phyloP scores from a whole-genome alignment of 257 asterid species.

The Ehretia macrophylla region DNA sequence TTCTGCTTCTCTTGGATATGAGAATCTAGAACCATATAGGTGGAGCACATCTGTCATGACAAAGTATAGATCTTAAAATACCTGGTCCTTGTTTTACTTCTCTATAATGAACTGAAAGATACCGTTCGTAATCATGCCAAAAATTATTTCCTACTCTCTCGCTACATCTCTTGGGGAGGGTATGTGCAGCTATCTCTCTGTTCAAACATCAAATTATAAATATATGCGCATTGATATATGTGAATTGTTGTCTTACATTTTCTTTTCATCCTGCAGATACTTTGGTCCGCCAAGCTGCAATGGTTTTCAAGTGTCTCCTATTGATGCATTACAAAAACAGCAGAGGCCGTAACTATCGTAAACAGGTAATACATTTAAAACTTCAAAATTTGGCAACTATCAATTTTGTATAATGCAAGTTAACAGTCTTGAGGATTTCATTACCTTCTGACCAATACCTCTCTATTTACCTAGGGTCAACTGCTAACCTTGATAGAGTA shows the following conservation, averaged over 20 bases:
- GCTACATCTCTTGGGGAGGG: too few relatives aligned
- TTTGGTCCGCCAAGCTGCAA: slow-evolving; percentile 76
- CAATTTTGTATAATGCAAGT: background rate
- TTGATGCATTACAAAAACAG: slow-evolving; percentile 71
- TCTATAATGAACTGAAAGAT: too few relatives aligned
- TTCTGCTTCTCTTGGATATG: too few relatives aligned
- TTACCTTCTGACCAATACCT: slow-evolving; percentile 12
- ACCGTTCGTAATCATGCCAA: too few relatives aligned
- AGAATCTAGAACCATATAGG: too few relatives aligned
- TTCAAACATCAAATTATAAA: too few relatives aligned
- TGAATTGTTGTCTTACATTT: background rate
- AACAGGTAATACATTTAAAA: slow-evolving; percentile 47
- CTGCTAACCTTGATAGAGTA: slow-evolving; percentile 80
- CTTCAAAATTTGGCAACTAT: slow-evolving; percentile 3
- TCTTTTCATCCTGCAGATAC: slow-evolving; percentile 39
- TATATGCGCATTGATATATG: too few relatives aligned
- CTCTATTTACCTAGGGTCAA: slow-evolving; percentile 53
- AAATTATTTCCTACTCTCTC: too few relatives aligned
- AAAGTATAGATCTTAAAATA: too few relatives aligned
- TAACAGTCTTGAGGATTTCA: slow-evolving; percentile 1
- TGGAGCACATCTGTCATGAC: too few relatives aligned
- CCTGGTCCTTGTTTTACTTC: too few relatives aligned
- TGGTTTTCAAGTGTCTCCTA: slow-evolving; percentile 61
- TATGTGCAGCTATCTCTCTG: too few relatives aligned
- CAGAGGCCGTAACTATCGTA: slow-evolving; percentile 70